Evolutionary conservation across 2,329 filamentous ascomycete species (phyloP).

Genomic region (Pestalotiopsis sp.): DNA sequence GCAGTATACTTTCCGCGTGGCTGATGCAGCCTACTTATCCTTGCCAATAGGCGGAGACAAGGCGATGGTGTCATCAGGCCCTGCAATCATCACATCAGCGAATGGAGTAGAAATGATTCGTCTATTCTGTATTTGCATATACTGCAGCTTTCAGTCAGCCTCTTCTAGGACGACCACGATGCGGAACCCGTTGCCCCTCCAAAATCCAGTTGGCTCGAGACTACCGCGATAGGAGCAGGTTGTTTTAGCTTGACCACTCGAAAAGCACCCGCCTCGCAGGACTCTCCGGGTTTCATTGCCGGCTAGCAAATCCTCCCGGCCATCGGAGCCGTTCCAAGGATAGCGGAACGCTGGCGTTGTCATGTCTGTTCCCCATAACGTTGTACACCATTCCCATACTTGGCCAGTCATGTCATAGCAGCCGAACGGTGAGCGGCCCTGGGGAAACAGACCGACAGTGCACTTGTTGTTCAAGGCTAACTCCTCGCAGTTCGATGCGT

Average conservation of each 20-base stretch:
- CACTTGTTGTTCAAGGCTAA: conserved; percentile 6
- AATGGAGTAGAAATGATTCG: too few species aligned
- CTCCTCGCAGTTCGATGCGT: conserved; percentile 6
- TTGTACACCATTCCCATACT: conserved; percentile 14
- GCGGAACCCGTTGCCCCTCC: conserved; percentile 10
- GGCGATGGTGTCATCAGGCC: too few species aligned
- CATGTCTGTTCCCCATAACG: conserved; percentile 10
- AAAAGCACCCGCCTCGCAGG: conserved; percentile 12
- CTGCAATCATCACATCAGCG: too few species aligned
- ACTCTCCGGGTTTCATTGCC: conserved; percentile 1
- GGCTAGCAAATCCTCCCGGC: background rate
- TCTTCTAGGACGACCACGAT: conserved; percentile 4
- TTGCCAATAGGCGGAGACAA: too few species aligned
- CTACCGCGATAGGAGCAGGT: conserved; percentile 11
- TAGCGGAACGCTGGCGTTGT: conserved; percentile 10
- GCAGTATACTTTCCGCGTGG: too few species aligned
- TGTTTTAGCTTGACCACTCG: conserved; percentile 4
- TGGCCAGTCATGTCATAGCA: conserved; percentile 13
- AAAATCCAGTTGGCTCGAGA: conserved; percentile 10
- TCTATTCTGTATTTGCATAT: too few species aligned
- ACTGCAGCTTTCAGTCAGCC: too few species aligned
- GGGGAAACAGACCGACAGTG: conserved; percentile 9
- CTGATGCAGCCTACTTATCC: too few species aligned
- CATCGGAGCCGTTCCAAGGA: background rate
- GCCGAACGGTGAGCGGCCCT: conserved; percentile 5